Evolutionary conservation across 1,284 basidiomycete species (phyloP), one percentile per base, ranked within the genome.

Genomic region (Bjerkandera adusta): DNA sequence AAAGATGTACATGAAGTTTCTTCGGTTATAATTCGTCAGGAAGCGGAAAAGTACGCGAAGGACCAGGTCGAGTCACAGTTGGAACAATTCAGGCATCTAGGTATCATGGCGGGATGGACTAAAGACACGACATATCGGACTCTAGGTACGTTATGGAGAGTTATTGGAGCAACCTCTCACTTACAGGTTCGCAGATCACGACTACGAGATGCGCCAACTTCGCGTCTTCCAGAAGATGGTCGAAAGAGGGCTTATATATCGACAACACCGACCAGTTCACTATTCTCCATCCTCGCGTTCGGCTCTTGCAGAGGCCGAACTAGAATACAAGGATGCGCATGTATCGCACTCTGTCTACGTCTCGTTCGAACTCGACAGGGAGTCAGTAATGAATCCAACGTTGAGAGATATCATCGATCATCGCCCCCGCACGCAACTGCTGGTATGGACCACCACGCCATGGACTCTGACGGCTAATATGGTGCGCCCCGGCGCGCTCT

Each of bases 401-500:
- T 51, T 62, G 15, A 59, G 59, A 33, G 37, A 56, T 13, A 36
- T 62, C 11, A 45, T 58, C 5, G 43, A 53, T 5, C 49, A 48
- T 1, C 43, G 53, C 22, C 40, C 51, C 21, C 56, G 63, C 13
- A 65, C 87, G 3, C 75, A 77, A 15, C 58, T 96, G 8, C 71
- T 94, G 25, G 88, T 97, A n/a, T 99, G 97, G 97, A 99, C 96
- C 1, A 99, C 97, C 0, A 99, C 96, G 0, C 92, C 97, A 0
- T 99, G 96, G 96, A 97, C 92, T 5, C 70, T 99, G 37, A 92
- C 92, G 1, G 92, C 92, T 1, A 99, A 99, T 61, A 93, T 96
- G 87, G 92, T 92, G 56, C 36, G 76, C 53, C 5, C n/a, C 18
- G 10, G 34, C 8, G 26, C 45, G 34, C 32, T 42, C 20, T 32